Percentiles rank a stretch among this genome's conserved stretches.
These are phyloP conservation scores for Tetratostichococcus sp. DNA, from an alignment of 139 green algal species.

Conservation along the genomic window DNA sequence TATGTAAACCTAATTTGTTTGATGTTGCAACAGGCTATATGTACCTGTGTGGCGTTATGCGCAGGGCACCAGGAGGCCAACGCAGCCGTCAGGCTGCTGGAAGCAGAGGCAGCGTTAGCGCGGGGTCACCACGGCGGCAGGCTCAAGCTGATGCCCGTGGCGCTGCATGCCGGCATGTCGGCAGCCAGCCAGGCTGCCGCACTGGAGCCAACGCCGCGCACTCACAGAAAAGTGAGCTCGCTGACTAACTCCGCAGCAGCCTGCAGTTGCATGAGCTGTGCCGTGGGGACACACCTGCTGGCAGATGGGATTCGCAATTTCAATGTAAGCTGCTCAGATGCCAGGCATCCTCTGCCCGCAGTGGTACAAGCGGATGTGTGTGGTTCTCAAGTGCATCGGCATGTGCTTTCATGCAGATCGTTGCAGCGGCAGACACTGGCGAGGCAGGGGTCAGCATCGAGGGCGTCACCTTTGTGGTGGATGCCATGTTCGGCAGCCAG, in stretches of 20 bases:
- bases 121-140: conserved; percentile 10
- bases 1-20: too few species aligned
- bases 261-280: too few species aligned
- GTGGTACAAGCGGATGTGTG: too few species aligned
- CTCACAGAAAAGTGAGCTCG: conserved; percentile 47
- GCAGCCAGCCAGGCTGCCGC: conserved; percentile 54
- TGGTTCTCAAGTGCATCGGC: too few species aligned
- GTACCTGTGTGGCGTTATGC: too few species aligned
- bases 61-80: conserved; percentile 70
- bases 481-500: conserved; percentile 84
- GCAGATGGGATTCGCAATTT: too few species aligned
- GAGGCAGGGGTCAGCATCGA: conserved; percentile 85
- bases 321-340: too few species aligned
- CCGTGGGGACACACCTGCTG: too few species aligned
- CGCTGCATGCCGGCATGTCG: conserved; percentile 77
- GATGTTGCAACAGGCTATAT: background rate
- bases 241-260: too few species aligned
- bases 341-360: too few species aligned
- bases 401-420: conserved; percentile 62
- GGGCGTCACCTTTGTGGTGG: conserved; percentile 81
- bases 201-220: conserved; percentile 62
- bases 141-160: conserved; percentile 47
- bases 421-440: conserved; percentile 88
- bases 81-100: conserved; percentile 48
- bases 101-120: conserved; percentile 53